Percentiles rank a stretch among this genome's conserved stretches.
Evolutionary conservation across 1,284 basidiomycete species (phyloP).

Genomic region (Retiboletus flavoniger): DNA sequence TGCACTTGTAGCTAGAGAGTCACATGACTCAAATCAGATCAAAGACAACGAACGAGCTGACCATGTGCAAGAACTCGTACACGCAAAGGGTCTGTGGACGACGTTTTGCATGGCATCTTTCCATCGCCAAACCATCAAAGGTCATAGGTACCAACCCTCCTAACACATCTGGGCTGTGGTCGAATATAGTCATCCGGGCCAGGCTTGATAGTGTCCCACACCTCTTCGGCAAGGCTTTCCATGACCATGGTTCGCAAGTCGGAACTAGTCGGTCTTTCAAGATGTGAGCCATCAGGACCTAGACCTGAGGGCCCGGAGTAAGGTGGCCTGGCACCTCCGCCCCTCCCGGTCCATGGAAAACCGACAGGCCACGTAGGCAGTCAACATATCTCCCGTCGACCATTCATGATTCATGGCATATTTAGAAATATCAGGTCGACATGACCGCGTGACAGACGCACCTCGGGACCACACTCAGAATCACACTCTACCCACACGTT

Average conservation of each 20-base stretch:
- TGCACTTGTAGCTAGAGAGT: background rate
- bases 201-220: background rate
- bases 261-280: background rate
- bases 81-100: background rate
- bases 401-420: background rate
- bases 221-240: background rate
- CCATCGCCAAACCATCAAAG: background rate
- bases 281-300: background rate
- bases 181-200: slow-evolving; percentile 23
- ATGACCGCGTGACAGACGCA: slow-evolving; percentile 12
- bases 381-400: slow-evolving; percentile 44
- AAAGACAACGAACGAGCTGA: background rate
- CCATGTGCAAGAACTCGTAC: background rate
- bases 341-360: slow-evolving; percentile 1
- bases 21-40: background rate
- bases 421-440: background rate
- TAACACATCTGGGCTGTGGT: slow-evolving; percentile 27
- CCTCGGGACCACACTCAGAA: slow-evolving; percentile 37
- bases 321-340: background rate
- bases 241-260: background rate
- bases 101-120: background rate
- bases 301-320: background rate
- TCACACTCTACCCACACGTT: slow-evolving; percentile 39
- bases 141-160: slow-evolving; percentile 14
- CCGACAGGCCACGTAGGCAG: slow-evolving; percentile 46